These are phyloP conservation scores for Luffa acutangula DNA, from an alignment of 306 rosid genomes.

Conservation along the genomic window DNA sequence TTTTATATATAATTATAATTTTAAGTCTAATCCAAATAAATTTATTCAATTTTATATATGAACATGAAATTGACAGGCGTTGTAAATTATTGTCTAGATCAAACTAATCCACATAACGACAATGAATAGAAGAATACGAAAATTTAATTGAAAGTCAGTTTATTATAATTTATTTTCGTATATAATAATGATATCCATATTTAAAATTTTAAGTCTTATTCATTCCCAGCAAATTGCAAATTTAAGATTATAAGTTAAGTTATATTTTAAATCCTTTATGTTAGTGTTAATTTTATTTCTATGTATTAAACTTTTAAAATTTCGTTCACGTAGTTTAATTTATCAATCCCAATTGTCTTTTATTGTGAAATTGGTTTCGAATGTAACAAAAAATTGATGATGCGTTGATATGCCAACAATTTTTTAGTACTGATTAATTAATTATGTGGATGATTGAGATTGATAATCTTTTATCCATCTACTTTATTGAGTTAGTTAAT, in stretches of 20 bases:
- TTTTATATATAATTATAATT: background rate
- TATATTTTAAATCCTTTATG: background rate
- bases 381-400: background rate
- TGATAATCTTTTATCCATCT: too few relatives aligned
- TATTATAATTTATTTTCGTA: background rate
- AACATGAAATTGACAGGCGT: background rate
- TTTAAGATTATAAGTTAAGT: background rate
- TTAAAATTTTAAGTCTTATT: background rate
- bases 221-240: background rate
- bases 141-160: background rate
- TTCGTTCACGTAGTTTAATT: background rate
- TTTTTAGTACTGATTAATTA: too few relatives aligned
- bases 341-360: background rate
- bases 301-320: background rate
- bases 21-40: background rate
- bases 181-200: background rate
- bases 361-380: background rate
- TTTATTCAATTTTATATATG: background rate
- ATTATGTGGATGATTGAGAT: too few relatives aligned
- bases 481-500: too few relatives aligned
- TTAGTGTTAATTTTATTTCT: background rate
- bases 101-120: background rate
- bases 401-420: too few relatives aligned
- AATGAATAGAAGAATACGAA: background rate
- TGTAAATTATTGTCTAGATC: background rate